Percentiles rank a stretch among this genome's conserved stretches.
Evolutionary conservation across 208 protist species (phyloP).

Genomic region (Naegleria gruberi): DNA sequence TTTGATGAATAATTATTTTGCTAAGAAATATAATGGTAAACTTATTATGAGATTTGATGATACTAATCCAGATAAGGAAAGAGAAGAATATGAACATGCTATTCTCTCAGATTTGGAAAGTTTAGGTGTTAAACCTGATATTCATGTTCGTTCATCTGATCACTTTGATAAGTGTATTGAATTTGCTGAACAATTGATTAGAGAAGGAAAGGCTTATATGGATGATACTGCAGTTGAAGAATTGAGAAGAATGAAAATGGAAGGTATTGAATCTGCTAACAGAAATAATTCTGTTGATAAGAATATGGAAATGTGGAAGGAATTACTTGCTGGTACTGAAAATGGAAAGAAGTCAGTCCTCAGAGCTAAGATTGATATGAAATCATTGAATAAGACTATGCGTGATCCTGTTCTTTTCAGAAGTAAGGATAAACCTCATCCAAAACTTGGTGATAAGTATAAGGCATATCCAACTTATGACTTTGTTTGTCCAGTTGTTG

Average conservation of each 20-base stretch:
- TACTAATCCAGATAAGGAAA: conserved; percentile 98
- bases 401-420: conserved; percentile 74
- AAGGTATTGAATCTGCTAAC: conserved; percentile 73
- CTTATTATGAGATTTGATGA: conserved; percentile 99
- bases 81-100: conserved; percentile 84
- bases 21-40: conserved; percentile 87
- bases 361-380: conserved; percentile 91
- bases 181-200: conserved; percentile 76
- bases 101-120: conserved; percentile 87
- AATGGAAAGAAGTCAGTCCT: conserved; percentile 82
- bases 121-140: conserved; percentile 77
- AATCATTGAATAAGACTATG: conserved; percentile 86
- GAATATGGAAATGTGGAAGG: conserved; percentile 84
- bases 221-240: conserved; percentile 90
- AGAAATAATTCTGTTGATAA: conserved; percentile 81
- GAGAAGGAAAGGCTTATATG: conserved; percentile 82
- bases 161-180: conserved; percentile 89
- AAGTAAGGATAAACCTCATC: conserved; percentile 16
- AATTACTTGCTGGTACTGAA: conserved; percentile 77
- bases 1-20: conserved; percentile 93
- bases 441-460: conserved; percentile 50
- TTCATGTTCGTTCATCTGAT: conserved; percentile 85
- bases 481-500: conserved; percentile 97
- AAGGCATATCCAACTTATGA: conserved; percentile 96
- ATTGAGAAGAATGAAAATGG: conserved; percentile 79